Conservation (phyloP, 2,329 filamentous ascomycete genomes). For the Xenosphaeropsis pyriputrescens region DNA sequence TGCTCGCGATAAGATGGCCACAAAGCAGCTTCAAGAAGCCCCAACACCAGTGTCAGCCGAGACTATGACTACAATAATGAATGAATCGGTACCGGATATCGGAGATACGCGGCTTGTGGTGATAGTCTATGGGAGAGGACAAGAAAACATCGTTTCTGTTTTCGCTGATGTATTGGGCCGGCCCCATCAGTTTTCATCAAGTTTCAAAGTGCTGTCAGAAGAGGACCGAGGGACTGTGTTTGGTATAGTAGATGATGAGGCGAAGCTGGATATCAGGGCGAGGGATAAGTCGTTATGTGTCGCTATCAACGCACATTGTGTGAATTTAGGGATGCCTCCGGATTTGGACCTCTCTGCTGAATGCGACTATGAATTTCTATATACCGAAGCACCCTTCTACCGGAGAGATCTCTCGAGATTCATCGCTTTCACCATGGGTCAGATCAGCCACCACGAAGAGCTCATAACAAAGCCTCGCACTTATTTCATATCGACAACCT, state of each 20-base stretch:
- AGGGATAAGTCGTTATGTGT: slow-evolving; percentile 45
- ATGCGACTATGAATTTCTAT: slow-evolving; percentile 80
- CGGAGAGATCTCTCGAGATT: slow-evolving; percentile 67
- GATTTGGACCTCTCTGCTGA: slow-evolving; percentile 47
- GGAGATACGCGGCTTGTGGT: slow-evolving; percentile 45
- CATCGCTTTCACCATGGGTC: slow-evolving; percentile 64
- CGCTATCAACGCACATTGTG: slow-evolving; percentile 63
- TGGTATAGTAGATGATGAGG: slow-evolving; percentile 43
- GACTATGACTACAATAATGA: slow-evolving; percentile 19
- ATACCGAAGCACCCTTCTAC: slow-evolving; percentile 57
- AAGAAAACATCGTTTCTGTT: slow-evolving; percentile 59
- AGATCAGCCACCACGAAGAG: slow-evolving; percentile 64
- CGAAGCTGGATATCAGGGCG: slow-evolving; percentile 40
- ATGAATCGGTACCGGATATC: slow-evolving; percentile 14
- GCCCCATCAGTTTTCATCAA: slow-evolving; percentile 42
- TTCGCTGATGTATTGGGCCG: slow-evolving; percentile 73
- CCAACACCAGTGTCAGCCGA: slow-evolving; percentile 32
- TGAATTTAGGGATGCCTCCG: slow-evolving; percentile 56
- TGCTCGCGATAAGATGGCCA: slow-evolving; percentile 16
- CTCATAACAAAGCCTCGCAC: slow-evolving; percentile 66
- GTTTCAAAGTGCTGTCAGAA: slow-evolving; percentile 35
- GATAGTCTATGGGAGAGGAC: slow-evolving; percentile 55
- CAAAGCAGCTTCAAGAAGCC: slow-evolving; percentile 29
- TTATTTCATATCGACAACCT: slow-evolving; percentile 78
- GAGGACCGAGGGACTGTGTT: slow-evolving; percentile 51